Conservation (phyloP, 2,329 filamentous ascomycete genomes). For the Rhynchosporium graminicola region DNA sequence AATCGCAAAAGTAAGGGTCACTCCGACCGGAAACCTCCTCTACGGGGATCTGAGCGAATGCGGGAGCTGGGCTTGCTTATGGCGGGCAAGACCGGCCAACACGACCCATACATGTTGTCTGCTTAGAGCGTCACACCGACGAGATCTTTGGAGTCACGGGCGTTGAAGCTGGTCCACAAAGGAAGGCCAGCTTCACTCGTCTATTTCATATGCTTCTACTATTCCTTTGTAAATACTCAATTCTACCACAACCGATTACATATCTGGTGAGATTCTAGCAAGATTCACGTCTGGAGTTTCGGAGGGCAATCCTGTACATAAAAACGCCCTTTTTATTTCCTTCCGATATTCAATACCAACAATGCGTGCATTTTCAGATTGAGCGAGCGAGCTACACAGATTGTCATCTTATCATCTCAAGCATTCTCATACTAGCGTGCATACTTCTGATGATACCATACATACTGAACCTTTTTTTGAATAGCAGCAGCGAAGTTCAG, state of each 20-base stretch:
- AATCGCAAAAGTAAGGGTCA: conserved; percentile 72
- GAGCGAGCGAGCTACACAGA: conserved; percentile 3
- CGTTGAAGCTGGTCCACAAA: conserved; percentile 21
- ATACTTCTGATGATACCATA: conserved; percentile 20
- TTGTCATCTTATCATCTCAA: conserved; percentile 2
- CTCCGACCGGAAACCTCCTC: conserved; percentile 64
- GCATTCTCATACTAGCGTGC: conserved; percentile 18
- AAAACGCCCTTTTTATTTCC: conserved; percentile 13
- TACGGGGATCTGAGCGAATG: conserved; percentile 93
- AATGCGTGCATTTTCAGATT: conserved; percentile 12
- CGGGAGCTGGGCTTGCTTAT: conserved; percentile 85
- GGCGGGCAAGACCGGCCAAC: conserved; percentile 74
- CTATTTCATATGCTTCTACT: conserved; percentile 19
- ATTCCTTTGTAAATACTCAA: conserved; percentile 32
- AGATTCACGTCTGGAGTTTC: background rate
- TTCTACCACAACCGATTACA: conserved; percentile 21
- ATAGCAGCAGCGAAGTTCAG: too few species aligned
- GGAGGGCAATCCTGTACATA: conserved; percentile 16
- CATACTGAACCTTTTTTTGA: conserved; percentile 9
- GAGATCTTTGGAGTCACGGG: conserved; percentile 30
- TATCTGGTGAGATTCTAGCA: background rate
- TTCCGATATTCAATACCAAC: conserved; percentile 20
- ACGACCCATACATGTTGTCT: conserved; percentile 69
- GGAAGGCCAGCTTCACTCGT: conserved; percentile 22
- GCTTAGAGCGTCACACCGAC: conserved; percentile 48